These are phyloP conservation scores for Phytopythium chamaehyphon DNA, from an alignment of 352 stramenopile species.

Conservation along the genomic window DNA sequence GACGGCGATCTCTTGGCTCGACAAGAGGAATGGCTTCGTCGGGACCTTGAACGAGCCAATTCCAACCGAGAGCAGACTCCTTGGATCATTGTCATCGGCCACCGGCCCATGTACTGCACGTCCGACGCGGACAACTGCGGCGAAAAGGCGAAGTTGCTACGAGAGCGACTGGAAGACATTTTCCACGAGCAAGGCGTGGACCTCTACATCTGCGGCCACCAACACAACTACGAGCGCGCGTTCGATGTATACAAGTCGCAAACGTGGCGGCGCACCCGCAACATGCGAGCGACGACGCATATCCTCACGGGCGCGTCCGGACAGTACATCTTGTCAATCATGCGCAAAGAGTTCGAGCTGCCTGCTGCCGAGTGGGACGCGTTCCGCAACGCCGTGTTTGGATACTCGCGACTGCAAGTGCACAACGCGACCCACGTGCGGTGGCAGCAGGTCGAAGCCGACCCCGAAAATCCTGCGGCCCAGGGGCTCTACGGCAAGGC, in stretches of 20 bases:
- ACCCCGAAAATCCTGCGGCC: constrained; percentile 69
- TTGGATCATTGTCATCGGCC: constrained; percentile 85
- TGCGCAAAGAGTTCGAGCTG: constrained; percentile 76
- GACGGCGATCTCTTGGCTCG: constrained; percentile 46
- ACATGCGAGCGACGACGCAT: constrained; percentile 86
- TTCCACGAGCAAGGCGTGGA: constrained; percentile 82
- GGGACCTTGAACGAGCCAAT: constrained; percentile 60
- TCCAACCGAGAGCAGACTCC: constrained; percentile 55
- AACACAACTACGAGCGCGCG: constrained; percentile 91
- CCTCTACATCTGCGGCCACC: constrained; percentile 86
- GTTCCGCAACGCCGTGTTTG: constrained; percentile 86
- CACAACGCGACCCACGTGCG: constrained; percentile 84
- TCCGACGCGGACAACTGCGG: constrained; percentile 72
- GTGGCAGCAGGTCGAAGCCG: constrained; percentile 85
- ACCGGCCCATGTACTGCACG: constrained; percentile 88
- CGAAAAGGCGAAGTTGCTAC: constrained; percentile 52
- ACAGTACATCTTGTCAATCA: constrained; percentile 72
- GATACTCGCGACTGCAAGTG: constrained; percentile 81
- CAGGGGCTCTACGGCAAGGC: constrained; percentile 74
- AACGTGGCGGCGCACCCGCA: constrained; percentile 62
- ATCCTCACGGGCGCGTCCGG: constrained; percentile 85
- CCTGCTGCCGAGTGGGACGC: constrained; percentile 57
- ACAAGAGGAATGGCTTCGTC: constrained; percentile 62
- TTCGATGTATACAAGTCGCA: constrained; percentile 73
- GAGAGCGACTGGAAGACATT: constrained; percentile 65